These are phyloP conservation scores for Cerioporus squamosus DNA, from an alignment of 1,284 basidiomycete genomes.

Conservation along the genomic window DNA sequence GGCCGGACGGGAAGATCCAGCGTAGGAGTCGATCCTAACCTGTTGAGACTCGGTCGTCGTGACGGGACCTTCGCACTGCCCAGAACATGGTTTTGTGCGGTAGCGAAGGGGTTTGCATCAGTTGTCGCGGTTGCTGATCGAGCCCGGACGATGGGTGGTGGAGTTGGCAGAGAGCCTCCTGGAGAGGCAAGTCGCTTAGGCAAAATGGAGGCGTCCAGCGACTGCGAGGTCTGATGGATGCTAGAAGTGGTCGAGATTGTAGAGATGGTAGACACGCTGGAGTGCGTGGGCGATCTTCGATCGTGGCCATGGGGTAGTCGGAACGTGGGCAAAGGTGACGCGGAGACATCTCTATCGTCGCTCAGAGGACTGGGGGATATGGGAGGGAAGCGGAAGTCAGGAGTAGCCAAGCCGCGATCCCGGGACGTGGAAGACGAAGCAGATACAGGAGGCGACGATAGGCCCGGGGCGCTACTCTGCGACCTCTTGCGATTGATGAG, in stretches of 20 bases:
- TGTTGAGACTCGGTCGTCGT: constrained; percentile 46
- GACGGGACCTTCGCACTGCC: constrained; percentile 19
- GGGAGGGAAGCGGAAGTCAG: constrained; percentile 47
- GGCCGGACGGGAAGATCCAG: constrained; percentile 54
- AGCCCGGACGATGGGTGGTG: constrained; percentile 47
- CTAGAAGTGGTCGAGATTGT: constrained; percentile 32
- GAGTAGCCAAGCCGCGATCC: constrained; percentile 46
- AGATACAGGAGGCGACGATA: constrained; percentile 24
- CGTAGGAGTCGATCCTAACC: constrained; percentile 50
- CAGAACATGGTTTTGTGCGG: constrained; percentile 12
- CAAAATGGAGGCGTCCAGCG: constrained; percentile 51
- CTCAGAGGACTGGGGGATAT: constrained; percentile 19
- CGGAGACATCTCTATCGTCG: constrained; percentile 1
- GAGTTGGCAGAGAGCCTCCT: constrained; percentile 36
- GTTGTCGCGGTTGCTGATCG: constrained; percentile 55
- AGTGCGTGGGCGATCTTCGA: constrained; percentile 39
- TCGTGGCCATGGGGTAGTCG: constrained; percentile 27
- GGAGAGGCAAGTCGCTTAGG: constrained; percentile 39
- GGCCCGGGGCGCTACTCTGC: constrained; percentile 44
- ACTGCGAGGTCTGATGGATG: constrained; percentile 54
- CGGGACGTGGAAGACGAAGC: constrained; percentile 15
- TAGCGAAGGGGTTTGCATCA: constrained; percentile 25
- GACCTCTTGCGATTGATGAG: constrained; percentile 44
- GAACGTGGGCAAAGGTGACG: constrained; percentile 25
- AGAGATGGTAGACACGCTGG: constrained; percentile 38